phyloP scores from a whole-genome alignment of 2,329 filamentous ascomycete genomes.

The Endothia cerciana region DNA sequence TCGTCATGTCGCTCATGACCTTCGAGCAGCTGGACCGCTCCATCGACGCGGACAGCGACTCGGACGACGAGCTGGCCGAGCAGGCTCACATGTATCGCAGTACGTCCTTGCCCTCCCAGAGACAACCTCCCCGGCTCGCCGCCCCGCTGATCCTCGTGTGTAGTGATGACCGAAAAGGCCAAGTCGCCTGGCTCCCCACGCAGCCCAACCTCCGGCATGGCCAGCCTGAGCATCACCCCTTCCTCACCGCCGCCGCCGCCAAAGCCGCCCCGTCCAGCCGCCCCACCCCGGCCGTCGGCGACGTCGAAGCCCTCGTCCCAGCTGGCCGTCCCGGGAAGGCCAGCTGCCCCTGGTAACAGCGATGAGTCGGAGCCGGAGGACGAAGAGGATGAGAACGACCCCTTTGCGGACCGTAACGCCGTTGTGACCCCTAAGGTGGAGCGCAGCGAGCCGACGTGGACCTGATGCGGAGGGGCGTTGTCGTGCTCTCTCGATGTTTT shows the following conservation, averaged over 20 bases:
- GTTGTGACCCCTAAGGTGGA: constrained; percentile 50
- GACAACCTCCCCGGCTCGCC: neutral
- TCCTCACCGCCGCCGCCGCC: constrained; percentile 36
- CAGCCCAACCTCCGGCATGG: constrained; percentile 47
- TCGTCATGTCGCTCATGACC: constrained; percentile 91
- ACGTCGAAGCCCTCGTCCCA: constrained; percentile 55
- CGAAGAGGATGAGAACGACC: constrained; percentile 82
- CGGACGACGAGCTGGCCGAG: constrained; percentile 69
- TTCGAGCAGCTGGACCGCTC: constrained; percentile 92
- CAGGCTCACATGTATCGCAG: constrained; percentile 68
- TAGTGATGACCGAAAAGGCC: constrained; percentile 58
- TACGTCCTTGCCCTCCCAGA: constrained; percentile 40
- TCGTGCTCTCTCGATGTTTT: neutral
- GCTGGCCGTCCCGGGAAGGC: constrained; percentile 47
- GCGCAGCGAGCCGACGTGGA: constrained; percentile 42
- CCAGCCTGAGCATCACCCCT: constrained; percentile 47
- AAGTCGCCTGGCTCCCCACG: constrained; percentile 52
- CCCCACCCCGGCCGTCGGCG: constrained; percentile 52
- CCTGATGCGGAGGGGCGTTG: constrained; percentile 11
- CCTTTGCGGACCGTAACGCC: constrained; percentile 83
- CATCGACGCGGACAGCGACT: constrained; percentile 75
- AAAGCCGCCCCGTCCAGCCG: constrained; percentile 46
- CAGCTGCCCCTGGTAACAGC: constrained; percentile 52
- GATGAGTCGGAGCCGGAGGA: constrained; percentile 51
- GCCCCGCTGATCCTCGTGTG: neutral